These are phyloP conservation scores for Leishmania lainsoni DNA, from an alignment of 208 protist species.

Conservation along the genomic window DNA sequence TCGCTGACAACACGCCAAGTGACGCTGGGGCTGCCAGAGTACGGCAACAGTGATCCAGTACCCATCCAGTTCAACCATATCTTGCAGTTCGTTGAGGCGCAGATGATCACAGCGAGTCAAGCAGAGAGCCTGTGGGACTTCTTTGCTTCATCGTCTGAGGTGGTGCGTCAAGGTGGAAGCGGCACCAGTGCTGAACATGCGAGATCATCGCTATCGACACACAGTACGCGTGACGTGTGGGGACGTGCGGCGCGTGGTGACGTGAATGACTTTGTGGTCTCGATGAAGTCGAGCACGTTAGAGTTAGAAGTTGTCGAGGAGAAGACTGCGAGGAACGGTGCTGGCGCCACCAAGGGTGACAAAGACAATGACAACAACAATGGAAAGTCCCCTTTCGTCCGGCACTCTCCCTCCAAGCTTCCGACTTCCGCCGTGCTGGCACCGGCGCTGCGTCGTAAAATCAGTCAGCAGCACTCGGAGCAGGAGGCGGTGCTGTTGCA, in stretches of 20 bases:
- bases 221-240: neutral
- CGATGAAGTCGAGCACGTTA: neutral
- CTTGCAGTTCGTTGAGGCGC: conserved; percentile 72
- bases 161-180: neutral
- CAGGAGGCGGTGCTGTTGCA: conserved; percentile 16
- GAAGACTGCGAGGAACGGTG: neutral
- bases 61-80: conserved; percentile 78
- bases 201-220: neutral
- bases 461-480: conserved; percentile 38
- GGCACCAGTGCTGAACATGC: neutral
- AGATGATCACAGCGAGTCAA: conserved; percentile 79
- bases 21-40: conserved; percentile 48
- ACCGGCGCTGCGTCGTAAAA: conserved; percentile 44
- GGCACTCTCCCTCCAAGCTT: conserved; percentile 11
- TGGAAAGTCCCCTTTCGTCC: conserved; percentile 17
- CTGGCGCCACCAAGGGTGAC: neutral
- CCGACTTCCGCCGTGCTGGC: conserved; percentile 33
- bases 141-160: conserved; percentile 30
- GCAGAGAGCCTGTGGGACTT: conserved; percentile 79
- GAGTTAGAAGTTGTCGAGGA: neutral
- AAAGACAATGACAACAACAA: conserved; percentile 3
- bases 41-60: conserved; percentile 49
- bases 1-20: conserved; percentile 64
- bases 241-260: neutral
- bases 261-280: neutral